A percentile compares a stretch with the other conserved stretches of the same genome.
phyloP scores from a whole-genome alignment of 2,329 filamentous ascomycete species.

The Penicillium freii region DNA sequence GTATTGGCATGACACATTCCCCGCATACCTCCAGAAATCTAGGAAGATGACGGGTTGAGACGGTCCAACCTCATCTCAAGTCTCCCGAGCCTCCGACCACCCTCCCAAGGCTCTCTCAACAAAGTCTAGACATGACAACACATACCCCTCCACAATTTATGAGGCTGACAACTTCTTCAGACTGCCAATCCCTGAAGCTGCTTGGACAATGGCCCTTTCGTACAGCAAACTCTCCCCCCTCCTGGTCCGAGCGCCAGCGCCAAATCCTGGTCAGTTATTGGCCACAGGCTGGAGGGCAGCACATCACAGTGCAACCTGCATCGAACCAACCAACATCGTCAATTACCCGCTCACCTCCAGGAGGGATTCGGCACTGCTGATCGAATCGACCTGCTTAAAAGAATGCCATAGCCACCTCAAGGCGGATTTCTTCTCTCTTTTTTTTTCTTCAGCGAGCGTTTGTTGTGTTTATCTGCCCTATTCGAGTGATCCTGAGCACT shows the following conservation, averaged over 20 bases:
- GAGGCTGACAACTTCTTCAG: slow-evolving; percentile 6
- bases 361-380: slow-evolving; percentile 12
- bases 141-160: background rate
- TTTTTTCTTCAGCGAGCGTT: slow-evolving; percentile 64
- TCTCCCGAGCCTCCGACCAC: background rate
- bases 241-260: slow-evolving; percentile 3
- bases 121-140: background rate
- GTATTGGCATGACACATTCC: background rate
- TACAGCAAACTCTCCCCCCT: slow-evolving; percentile 2
- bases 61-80: background rate
- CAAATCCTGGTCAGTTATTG: background rate
- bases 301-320: slow-evolving; percentile 7
- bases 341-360: slow-evolving; percentile 11
- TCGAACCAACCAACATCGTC: slow-evolving; percentile 9
- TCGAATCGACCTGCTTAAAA: slow-evolving; percentile 26
- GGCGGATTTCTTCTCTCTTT: slow-evolving; percentile 32
- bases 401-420: slow-evolving; percentile 20
- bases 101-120: background rate
- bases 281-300: background rate
- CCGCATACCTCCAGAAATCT: background rate
- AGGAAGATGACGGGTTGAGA: no score
- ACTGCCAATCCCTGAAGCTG: background rate
- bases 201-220: background rate
- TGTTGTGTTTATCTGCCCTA: slow-evolving; percentile 44
- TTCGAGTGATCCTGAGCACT: slow-evolving; percentile 47